These are phyloP conservation scores for Ophioceras dolichostomum DNA, from an alignment of 2,329 filamentous ascomycete species.

Conservation along the genomic window DNA sequence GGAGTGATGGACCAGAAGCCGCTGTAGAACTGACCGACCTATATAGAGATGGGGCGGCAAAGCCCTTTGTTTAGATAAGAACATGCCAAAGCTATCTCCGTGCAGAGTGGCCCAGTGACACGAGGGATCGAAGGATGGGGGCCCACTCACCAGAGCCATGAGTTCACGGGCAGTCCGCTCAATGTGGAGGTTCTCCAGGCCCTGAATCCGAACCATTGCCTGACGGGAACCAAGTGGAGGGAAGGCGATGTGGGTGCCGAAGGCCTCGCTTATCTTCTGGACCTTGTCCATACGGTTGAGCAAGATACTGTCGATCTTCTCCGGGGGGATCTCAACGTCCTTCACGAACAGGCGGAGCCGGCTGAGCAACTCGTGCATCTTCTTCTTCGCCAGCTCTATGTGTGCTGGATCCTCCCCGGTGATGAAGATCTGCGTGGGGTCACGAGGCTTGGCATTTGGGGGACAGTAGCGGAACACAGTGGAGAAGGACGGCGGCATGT, in stretches of 20 bases:
- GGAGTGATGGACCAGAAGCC: constrained; percentile 91
- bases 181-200: constrained; percentile 83
- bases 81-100: not conserved
- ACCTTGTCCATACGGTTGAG: constrained; percentile 90
- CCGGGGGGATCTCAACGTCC: constrained; percentile 76
- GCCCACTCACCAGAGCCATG: constrained; percentile 67
- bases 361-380: constrained; percentile 73
- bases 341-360: constrained; percentile 80
- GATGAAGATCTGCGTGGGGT: constrained; percentile 86
- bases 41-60: not conserved
- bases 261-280: constrained; percentile 92
- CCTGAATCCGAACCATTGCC: constrained; percentile 79
- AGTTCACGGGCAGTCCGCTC: constrained; percentile 92
- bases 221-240: constrained; percentile 78
- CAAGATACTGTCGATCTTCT: constrained; percentile 91
- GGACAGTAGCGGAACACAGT: constrained; percentile 85
- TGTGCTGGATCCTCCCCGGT: constrained; percentile 78
- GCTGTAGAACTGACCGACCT: constrained; percentile 96
- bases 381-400: constrained; percentile 81
- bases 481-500: constrained; percentile 92
- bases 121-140: no score
- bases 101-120: not conserved
- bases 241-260: constrained; percentile 90
- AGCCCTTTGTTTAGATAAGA: no score
- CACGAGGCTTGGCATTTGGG: constrained; percentile 65